Base-by-base conservation (phyloP, 2,329 filamentous ascomycete genomes). In the Ophiostoma himal-ulmi region DNA sequence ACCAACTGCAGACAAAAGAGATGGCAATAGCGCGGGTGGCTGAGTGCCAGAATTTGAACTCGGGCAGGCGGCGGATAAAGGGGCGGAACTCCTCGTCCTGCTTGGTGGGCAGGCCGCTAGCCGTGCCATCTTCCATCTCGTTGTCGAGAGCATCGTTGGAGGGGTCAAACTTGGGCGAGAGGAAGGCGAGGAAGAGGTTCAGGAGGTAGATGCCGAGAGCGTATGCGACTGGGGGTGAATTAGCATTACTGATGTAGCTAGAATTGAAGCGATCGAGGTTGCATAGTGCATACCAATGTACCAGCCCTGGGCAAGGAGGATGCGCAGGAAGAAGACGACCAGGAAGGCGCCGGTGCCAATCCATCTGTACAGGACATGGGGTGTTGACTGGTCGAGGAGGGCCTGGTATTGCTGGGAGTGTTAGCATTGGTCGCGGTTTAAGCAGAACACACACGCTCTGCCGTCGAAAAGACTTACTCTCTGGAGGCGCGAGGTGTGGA, bases 21-120 rank as follows among this genome's bases (percentile, higher is more conserved):
- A 98, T 92, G 74, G 84, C 78, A 76, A 98, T 87, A 70, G 94
- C 94, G 78, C 93, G 88, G 70, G 94, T 98, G 69, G 94, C 93
- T 77, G 92, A 91, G 83, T 97, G 93, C 95, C 95, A 99, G 85
- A 99, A 99, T 86, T 99, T 99, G 87, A 99, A 99, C 82, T 99
- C 95, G 70, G 95, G 95, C 34, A 99, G 88, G 72, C 95, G 88
- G 77, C 95, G 89, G 79, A 99, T 97, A 78, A 99, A 99, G 3
- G 95, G 95, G 74, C 93, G 89, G 85, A 99, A 99, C 83, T 99
- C 95, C 78, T 99, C 94, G 78, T 98, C 94, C 76, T 93, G 89
- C 83, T 97, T 97, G 71, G 93, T 98, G 34, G 95, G 95, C 62
- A 99, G 88, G 36, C 88, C 88, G 69, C 90, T 90, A 37, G 88